Conservation (phyloP, 208 protist genomes). For the Wallacemonas sp. region DNA sequence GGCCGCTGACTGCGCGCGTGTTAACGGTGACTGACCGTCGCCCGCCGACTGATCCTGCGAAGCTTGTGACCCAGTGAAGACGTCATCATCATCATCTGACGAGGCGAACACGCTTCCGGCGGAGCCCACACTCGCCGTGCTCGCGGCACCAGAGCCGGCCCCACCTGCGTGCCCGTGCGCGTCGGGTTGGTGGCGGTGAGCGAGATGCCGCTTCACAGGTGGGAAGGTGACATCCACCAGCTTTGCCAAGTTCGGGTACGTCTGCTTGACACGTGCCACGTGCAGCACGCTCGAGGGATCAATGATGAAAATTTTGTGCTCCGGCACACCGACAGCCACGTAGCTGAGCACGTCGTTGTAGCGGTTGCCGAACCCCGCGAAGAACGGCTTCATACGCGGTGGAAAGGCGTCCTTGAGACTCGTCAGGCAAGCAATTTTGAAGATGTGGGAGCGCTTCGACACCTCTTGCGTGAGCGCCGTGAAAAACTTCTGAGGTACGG, state of each 20-base stretch:
- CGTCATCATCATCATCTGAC: background rate
- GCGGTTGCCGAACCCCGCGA: slow-evolving; percentile 92
- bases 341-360: slow-evolving; percentile 90
- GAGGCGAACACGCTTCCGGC: slow-evolving; percentile 2
- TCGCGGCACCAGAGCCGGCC: background rate
- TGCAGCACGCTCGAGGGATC: slow-evolving; percentile 75
- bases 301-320: slow-evolving; percentile 88
- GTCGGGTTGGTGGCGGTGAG: background rate
- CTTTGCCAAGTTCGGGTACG: slow-evolving; percentile 74
- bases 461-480: slow-evolving; percentile 89
- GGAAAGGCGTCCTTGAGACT: slow-evolving; percentile 79
- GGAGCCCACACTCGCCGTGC: background rate
- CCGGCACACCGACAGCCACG: slow-evolving; percentile 66
- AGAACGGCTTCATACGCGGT: slow-evolving; percentile 67
- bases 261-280: slow-evolving; percentile 71
- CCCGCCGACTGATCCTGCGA: background rate
- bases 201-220: slow-evolving; percentile 19
- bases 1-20: background rate
- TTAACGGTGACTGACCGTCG: too few relatives aligned
- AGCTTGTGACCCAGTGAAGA: background rate
- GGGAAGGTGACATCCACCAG: slow-evolving; percentile 88
- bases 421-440: slow-evolving; percentile 88
- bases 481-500: slow-evolving; percentile 85
- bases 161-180: background rate
- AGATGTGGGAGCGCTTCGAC: slow-evolving; percentile 85